Evolutionary conservation across 495 filamentous ascomycete species (phyloP), one percentile per base, ranked within the genome.

Genomic region (Filosporella fistucella): DNA sequence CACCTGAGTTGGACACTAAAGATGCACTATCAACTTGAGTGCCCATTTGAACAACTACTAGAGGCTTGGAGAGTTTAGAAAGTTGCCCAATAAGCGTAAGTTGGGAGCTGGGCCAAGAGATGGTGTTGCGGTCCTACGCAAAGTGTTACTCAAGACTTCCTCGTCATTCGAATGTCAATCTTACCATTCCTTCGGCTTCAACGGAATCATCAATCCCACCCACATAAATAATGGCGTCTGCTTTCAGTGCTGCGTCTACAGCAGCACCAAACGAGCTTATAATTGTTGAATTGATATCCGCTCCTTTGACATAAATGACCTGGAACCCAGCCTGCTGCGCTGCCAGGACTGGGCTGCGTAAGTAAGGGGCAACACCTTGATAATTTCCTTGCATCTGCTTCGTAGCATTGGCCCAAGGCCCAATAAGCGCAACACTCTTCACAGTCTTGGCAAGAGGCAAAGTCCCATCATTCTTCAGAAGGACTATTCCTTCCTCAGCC

Each of bases 341-440:
- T 2, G 69, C 71, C 33, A 65, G 67, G 3, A 79, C 56, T 0
- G 76, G 77, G 16, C 72, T 74, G 35, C 66, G 72, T 3, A 82
- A 63, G 55, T 79, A 82, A 10, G 76, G 78, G 5, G 81, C 69
- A 0, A 60, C 61, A 2, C 78, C 78, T 45, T 55, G 68, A 60
- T 84, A 85, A 49, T 78, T 81, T 4, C 81, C 82, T 47, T 78
- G 80, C 65, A 85, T 66, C 34, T 82, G 68, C 3, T 58, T 68
- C 0, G 78, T 81, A 4, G 77, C 78, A 42, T 77, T 76, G 12
- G 74, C 79, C 66, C 75, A 81, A 1, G 71, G 70, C 0, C 81
- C 82, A 44, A 85, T 67, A 7, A 84, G 57, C 8, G 76, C 78
- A n/a, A 82, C 60, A 3, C 60, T 71, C 16, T 57, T 67, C 13